Evolutionary conservation across 2,329 filamentous ascomycete genomes (phyloP).

Genomic region (Aspergillus jensenii): DNA sequence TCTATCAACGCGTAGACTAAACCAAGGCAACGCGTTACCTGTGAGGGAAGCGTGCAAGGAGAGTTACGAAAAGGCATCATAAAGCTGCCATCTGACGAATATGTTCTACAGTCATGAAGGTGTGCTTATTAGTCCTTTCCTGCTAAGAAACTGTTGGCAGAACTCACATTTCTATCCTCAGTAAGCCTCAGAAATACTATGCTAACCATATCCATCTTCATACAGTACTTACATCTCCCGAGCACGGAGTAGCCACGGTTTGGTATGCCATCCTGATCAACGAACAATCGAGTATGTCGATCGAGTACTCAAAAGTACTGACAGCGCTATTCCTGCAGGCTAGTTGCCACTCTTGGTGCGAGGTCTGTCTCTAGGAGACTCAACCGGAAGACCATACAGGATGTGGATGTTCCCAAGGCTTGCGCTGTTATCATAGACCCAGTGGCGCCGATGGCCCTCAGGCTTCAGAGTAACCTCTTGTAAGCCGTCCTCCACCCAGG

Average conservation of each 20-base stretch:
- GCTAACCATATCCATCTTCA: conserved; percentile 20
- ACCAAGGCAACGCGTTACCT: not conserved
- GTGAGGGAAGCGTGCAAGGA: not conserved
- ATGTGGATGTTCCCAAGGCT: conserved; percentile 82
- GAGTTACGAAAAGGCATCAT: not conserved
- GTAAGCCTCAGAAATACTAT: not conserved
- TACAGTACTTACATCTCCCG: conserved; percentile 73
- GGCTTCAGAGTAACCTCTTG: conserved; percentile 86
- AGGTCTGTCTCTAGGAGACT: conserved; percentile 71
- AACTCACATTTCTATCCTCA: not conserved
- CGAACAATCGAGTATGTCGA: no score
- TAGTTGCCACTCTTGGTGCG: conserved; percentile 82
- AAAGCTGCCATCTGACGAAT: conserved; percentile 1
- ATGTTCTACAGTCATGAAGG: conserved; percentile 99
- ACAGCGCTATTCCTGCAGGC: conserved; percentile 54
- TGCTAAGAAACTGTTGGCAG: not conserved
- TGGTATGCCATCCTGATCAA: conserved; percentile 61
- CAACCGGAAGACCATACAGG: conserved; percentile 80
- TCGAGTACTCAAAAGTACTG: not conserved
- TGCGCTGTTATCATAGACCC: conserved; percentile 85
- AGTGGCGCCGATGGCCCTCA: conserved; percentile 82
- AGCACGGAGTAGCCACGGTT: conserved; percentile 91
- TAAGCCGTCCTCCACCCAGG: conserved; percentile 34
- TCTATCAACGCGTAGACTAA: not conserved
- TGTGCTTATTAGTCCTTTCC: conserved; percentile 49